Evolutionary conservation across 495 filamentous ascomycete genomes (phyloP), one percentile per base, ranked within the genome.

Genomic region (Aspergillus egyptiacus): DNA sequence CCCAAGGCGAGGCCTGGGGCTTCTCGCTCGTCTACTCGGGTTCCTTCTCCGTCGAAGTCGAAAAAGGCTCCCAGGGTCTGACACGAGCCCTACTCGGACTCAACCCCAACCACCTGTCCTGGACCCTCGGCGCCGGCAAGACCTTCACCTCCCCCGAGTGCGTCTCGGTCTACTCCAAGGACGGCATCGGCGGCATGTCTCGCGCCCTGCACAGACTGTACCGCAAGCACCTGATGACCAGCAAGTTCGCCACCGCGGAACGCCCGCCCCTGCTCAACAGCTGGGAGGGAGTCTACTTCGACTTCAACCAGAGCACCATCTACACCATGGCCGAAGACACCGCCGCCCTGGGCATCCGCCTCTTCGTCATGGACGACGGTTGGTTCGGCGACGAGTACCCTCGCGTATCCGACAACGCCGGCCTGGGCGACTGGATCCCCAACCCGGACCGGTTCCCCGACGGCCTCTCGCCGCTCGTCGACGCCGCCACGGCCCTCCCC

Each of bases 331-430:
- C 77, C 1, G 35, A 75, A 40, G 69, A 75, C 30, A 68, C 76
- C 0, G 75, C 76, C 0, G 71, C 63, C 1, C 63, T 79, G 6
- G 76, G 77, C 3, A 65, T 72, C 22, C 71, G 66, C 22, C 63
- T 79, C 0, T 77, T 81, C 34, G 77, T 79, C 22, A 68, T 77
- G 48, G 77, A 81, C 33, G 77, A 81, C 54, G 77, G 76, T 23
- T 81, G 76, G 75, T 81, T 81, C 33, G 77, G 77, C 23, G 62
- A 70, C 14, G 63, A 78, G 30, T 76, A 79, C 46, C 74, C 76
- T 0, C 74, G 77, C 13, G 55, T 58, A 6, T 67, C 68, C 20
- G 75, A 79, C 49, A 64, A 59, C 2, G 58, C 67, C 5, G 76
- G 76, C 5, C 66, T 81, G 2, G 77, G 77, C 3, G 77, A 81